Evolutionary conservation across 768 basidiomycete species (phyloP).

Genomic region (Pleurotus djamor): DNA sequence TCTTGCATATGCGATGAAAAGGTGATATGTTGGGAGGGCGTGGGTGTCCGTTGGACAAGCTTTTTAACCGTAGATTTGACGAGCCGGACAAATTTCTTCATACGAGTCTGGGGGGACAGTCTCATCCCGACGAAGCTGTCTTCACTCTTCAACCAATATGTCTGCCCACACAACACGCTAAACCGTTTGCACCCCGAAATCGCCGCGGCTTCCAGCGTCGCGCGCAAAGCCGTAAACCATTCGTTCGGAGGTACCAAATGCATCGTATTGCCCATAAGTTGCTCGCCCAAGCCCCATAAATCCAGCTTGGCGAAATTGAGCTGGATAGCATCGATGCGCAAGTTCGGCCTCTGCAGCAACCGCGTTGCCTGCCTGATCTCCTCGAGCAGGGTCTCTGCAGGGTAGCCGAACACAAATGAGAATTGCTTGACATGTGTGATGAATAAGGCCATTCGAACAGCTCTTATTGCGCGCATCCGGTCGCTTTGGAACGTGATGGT

Average conservation of each 20-base stretch:
- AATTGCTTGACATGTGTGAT: constrained; percentile 10
- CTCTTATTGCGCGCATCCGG: constrained; percentile 7
- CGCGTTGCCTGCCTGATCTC: background rate
- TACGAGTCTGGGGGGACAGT: background rate
- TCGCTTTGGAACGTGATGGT: constrained; percentile 6
- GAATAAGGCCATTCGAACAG: constrained; percentile 11
- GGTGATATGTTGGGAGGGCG: background rate
- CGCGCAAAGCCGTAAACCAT: background rate
- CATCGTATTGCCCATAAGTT: background rate
- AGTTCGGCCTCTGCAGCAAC: background rate
- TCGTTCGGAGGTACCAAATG: background rate
- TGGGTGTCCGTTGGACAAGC: background rate
- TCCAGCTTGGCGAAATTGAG: background rate
- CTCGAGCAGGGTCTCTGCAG: background rate
- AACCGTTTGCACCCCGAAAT: background rate
- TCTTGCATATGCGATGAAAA: background rate
- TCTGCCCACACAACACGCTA: background rate
- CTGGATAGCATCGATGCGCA: background rate
- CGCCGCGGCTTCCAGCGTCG: background rate
- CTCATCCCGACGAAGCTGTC: background rate
- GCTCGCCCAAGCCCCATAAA: background rate
- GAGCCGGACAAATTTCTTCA: background rate
- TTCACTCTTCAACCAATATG: background rate
- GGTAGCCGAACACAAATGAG: constrained; percentile 7
- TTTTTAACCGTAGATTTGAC: background rate